These are phyloP conservation scores for Knoxia roxburghii DNA, from an alignment of 257 asterid genomes.

Conservation along the genomic window DNA sequence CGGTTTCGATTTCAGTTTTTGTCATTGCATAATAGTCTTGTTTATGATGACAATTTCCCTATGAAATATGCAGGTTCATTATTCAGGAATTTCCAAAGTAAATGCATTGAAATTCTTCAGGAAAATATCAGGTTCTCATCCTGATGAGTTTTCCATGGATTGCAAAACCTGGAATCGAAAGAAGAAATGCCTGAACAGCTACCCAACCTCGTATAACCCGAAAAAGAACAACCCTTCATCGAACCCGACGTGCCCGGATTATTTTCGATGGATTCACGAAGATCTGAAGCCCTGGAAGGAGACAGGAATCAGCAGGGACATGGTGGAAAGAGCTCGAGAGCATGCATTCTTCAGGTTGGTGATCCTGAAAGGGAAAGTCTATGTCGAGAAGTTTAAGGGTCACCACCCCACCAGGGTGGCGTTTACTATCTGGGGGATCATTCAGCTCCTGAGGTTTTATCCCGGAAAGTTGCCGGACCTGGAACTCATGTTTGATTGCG, in stretches of 20 bases:
- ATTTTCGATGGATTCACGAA: conserved; percentile 31
- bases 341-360: conserved; percentile 26
- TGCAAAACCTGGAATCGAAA: conserved; percentile 30
- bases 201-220: conserved; percentile 20
- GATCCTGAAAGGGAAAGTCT: conserved; percentile 24
- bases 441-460: conserved; percentile 24
- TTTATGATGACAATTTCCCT: no score
- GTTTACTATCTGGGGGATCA: conserved; percentile 29
- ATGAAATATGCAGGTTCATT: conserved; percentile 17
- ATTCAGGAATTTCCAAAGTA: conserved; percentile 5
- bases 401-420: conserved; percentile 13
- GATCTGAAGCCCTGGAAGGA: conserved; percentile 30
- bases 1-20: no score
- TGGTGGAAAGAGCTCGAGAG: conserved; percentile 16
- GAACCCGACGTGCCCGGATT: conserved; percentile 22
- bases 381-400: conserved; percentile 12
- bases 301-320: conserved; percentile 25
- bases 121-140: not conserved
- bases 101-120: not conserved
- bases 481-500: conserved; percentile 31
- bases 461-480: conserved; percentile 30
- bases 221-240: conserved; percentile 4
- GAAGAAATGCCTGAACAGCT: conserved; percentile 22
- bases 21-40: no score
- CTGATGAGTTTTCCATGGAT: conserved; percentile 21